Evolutionary conservation across 1,284 basidiomycete genomes (phyloP), one percentile per base, ranked within the genome.

Genomic region (Mycena sp.): DNA sequence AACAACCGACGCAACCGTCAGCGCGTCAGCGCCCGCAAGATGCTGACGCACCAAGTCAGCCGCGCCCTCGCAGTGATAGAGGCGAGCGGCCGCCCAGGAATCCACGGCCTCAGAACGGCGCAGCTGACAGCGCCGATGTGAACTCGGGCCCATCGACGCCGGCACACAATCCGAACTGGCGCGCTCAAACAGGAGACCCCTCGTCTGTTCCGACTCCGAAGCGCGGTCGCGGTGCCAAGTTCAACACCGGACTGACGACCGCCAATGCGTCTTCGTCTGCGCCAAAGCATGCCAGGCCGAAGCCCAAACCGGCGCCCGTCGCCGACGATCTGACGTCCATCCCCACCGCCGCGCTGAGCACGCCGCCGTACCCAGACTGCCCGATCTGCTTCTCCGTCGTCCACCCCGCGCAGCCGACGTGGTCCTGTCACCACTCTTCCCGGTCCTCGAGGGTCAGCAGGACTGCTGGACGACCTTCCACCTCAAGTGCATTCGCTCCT

Each of bases 391-490:
- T n/a, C n/a, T n/a, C n/a, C n/a, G n/a, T n/a, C n/a, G n/a, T n/a
- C n/a, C n/a, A n/a, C n/a, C n/a, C n/a, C n/a, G n/a, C n/a, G n/a
- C n/a, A 94, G 54, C 83, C 87, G 2, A 91, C 87, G 0, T 93
- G 93, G 87, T 92, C 91, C 0, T 94, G 94, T 88, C 89, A 4
- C 89, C 90, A 1, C 80, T 83, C 0, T 80, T 81, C 23, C 78
- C 82, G 2, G 75, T 81, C n/a, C 69, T 81, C 46, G 78, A 81
- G 29, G 65, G 60, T 40, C 76, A 80, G 23, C 87, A 88, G 61
- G 92, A 87, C 70, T 95, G 94, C 70, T 94, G 91, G 87, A 91
- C 86, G n/a, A 87, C 90, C 0, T 93, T 94, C 69, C 93, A 95
- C 75, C 80, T 94, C 38, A 91, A 89, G 70, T 95, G 93, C 69